Percentiles rank a stretch among this genome's conserved stretches.
Evolutionary conservation across 2,329 filamentous ascomycete species (phyloP).

Genomic region (Cercospora beticola): DNA sequence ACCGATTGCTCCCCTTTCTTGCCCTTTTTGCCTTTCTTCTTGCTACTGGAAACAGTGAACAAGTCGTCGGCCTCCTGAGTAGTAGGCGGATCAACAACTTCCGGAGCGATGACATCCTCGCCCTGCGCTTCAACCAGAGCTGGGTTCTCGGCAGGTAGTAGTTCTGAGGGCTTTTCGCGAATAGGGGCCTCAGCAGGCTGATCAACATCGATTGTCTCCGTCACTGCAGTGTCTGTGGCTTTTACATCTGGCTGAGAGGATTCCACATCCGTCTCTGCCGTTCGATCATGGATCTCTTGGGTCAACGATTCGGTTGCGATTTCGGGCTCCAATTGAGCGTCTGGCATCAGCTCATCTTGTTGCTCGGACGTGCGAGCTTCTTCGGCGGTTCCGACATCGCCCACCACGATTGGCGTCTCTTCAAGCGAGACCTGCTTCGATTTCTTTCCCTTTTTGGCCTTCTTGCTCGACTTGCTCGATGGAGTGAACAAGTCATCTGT

Average conservation of each 20-base stretch:
- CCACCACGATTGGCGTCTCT: background rate
- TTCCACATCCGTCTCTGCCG: background rate
- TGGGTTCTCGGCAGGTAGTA: background rate
- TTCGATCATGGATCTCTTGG: background rate
- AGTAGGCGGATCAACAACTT: background rate
- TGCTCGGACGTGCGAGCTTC: background rate
- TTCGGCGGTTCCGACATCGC: background rate
- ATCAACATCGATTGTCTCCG: background rate
- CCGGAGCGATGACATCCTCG: background rate
- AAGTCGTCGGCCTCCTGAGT: slow-evolving; percentile 9
- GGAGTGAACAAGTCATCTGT: slow-evolving; percentile 3
- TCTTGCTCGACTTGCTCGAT: slow-evolving; percentile 11
- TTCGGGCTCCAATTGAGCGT: background rate
- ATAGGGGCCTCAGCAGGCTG: background rate
- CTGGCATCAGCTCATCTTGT: background rate
- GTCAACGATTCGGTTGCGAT: background rate
- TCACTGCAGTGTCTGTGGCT: background rate
- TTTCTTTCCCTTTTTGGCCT: slow-evolving; percentile 30
- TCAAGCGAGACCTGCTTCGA: background rate
- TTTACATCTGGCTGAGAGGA: background rate
- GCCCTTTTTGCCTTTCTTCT: slow-evolving; percentile 32
- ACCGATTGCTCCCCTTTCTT: slow-evolving; percentile 29
- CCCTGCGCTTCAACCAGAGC: background rate
- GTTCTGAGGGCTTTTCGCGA: background rate
- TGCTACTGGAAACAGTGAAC: slow-evolving; percentile 5